These are phyloP conservation scores for Lachnellula cervina DNA, from an alignment of 2,329 filamentous ascomycete species.

Conservation along the genomic window DNA sequence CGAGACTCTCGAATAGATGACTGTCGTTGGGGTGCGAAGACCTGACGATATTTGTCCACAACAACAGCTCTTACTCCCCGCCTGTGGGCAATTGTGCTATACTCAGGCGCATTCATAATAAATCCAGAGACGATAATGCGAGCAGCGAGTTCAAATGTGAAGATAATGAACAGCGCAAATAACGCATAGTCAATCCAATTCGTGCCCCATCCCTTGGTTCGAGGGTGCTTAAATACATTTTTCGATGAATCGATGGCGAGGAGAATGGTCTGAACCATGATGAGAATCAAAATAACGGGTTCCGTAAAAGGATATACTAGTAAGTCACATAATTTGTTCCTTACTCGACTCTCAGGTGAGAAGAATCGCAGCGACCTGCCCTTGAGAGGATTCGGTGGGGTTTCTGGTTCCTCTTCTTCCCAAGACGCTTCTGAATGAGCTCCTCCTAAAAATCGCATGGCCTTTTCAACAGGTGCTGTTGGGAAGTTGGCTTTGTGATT, in stretches of 20 bases:
- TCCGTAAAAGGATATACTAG: slow-evolving; percentile 84
- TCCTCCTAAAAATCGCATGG: slow-evolving; percentile 22
- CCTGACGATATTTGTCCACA: slow-evolving; percentile 66
- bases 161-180: slow-evolving; percentile 78
- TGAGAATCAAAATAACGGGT: slow-evolving; percentile 78
- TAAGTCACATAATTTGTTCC: slow-evolving; percentile 72
- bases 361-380: slow-evolving; percentile 86
- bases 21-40: slow-evolving; percentile 79
- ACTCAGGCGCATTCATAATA: slow-evolving; percentile 82
- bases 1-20: slow-evolving; percentile 22
- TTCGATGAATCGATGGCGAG: slow-evolving; percentile 76
- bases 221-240: slow-evolving; percentile 59
- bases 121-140: slow-evolving; percentile 92
- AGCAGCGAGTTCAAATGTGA: slow-evolving; percentile 78
- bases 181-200: slow-evolving; percentile 47
- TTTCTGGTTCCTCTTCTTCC: slow-evolving; percentile 24
- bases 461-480: slow-evolving; percentile 30
- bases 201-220: slow-evolving; percentile 61
- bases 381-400: slow-evolving; percentile 69
- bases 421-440: slow-evolving; percentile 14
- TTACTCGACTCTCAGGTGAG: slow-evolving; percentile 68
- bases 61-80: slow-evolving; percentile 70
- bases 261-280: slow-evolving; percentile 83
- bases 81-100: slow-evolving; percentile 81
- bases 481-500: slow-evolving; percentile 19